Conservation (phyloP, 225 moss, liverwort and hornwort species). For the Climacium dendroides region DNA sequence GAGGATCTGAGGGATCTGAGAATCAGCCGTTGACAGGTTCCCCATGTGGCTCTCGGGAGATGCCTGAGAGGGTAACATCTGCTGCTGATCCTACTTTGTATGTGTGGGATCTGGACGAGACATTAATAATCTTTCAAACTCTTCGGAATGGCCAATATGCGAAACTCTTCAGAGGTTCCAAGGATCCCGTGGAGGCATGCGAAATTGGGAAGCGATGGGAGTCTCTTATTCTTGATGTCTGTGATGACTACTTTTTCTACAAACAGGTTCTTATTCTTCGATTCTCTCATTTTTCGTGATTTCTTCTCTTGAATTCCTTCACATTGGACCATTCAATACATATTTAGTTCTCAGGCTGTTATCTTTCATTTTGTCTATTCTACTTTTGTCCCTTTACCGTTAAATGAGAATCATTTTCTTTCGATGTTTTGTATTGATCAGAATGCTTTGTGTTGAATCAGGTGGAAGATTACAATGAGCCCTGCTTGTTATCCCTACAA, state of each 20-base stretch:
- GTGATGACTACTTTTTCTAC: conserved; percentile 30
- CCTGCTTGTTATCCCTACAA: conserved; percentile 23
- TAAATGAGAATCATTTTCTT: neutral
- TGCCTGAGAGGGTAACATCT: neutral
- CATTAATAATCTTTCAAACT: conserved; percentile 31
- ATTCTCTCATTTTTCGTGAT: neutral
- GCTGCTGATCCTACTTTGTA: conserved; percentile 17
- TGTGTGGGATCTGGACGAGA: conserved; percentile 42
- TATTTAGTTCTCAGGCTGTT: no score
- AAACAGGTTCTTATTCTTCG: neutral
- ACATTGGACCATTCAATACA: neutral
- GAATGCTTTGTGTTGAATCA: neutral
- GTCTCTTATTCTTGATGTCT: conserved; percentile 23
- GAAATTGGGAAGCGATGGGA: conserved; percentile 35
- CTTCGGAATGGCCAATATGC: conserved; percentile 25
- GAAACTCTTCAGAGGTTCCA: conserved; percentile 7
- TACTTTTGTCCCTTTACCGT: neutral
- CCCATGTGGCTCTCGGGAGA: neutral
- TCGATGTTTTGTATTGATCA: neutral
- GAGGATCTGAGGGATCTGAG: neutral
- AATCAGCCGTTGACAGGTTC: neutral
- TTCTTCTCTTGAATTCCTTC: neutral
- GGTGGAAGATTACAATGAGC: conserved; percentile 44
- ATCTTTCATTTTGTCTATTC: neutral
- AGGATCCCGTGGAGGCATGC: conserved; percentile 8